A percentile compares a stretch with the other conserved stretches of the same genome.
phyloP scores from a whole-genome alignment of 306 rosid genomes.

The Cicer yamashitae region DNA sequence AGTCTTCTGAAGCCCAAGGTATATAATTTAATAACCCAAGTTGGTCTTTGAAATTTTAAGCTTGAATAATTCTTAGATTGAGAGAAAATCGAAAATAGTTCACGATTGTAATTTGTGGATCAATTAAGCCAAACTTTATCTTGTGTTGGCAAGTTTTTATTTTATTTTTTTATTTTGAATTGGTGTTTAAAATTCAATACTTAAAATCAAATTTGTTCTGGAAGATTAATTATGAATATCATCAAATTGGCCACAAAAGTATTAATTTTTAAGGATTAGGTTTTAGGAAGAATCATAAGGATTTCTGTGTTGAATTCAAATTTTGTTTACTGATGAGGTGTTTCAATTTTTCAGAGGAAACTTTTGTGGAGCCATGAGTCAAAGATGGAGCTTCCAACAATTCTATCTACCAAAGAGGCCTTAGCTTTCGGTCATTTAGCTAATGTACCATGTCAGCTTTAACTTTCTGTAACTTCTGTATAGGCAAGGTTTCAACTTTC shows the following conservation, averaged over 20 bases:
- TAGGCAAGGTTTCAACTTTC: conserved; percentile 57
- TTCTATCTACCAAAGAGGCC: conserved; percentile 50
- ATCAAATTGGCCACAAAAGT: too few species aligned
- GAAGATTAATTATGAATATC: too few species aligned
- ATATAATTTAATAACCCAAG: background rate
- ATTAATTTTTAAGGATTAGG: too few species aligned
- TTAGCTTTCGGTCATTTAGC: conserved; percentile 45
- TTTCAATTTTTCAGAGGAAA: conserved; percentile 50
- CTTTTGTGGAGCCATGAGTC: conserved; percentile 43
- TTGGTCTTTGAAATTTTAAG: background rate
- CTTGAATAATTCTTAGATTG: background rate
- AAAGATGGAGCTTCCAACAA: conserved; percentile 49
- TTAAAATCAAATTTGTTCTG: too few species aligned
- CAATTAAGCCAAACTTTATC: too few species aligned
- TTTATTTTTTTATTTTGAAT: too few species aligned
- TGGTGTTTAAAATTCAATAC: too few species aligned
- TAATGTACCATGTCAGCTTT: conserved; percentile 49
- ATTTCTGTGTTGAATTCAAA: background rate
- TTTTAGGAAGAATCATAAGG: background rate
- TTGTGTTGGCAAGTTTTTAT: too few species aligned
- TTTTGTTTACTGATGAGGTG: conserved; percentile 40
- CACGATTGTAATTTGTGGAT: too few species aligned
- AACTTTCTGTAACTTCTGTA: conserved; percentile 61
- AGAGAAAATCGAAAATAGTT: too few species aligned
- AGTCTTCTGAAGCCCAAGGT: conserved; percentile 59